A percentile compares a stretch with the other conserved stretches of the same genome.
phyloP scores from a whole-genome alignment of 495 filamentous ascomycete genomes.

The Letharia columbiana region DNA sequence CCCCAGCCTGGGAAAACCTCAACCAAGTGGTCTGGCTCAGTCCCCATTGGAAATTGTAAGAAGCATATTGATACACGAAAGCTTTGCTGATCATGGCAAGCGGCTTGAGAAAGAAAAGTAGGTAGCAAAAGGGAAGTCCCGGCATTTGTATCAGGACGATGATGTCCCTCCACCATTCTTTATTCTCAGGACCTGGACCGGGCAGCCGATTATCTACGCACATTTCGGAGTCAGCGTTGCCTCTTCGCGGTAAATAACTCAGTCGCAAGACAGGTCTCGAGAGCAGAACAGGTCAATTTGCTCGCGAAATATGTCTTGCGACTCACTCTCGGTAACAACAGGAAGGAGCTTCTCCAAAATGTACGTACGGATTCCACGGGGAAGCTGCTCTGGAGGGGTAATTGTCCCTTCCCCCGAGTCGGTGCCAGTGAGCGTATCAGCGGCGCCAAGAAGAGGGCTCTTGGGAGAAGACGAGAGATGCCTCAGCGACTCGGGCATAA shows the following conservation, averaged over 20 bases:
- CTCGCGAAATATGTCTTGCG: too few species aligned
- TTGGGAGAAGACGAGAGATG: slow-evolving; percentile 11
- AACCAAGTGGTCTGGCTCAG: slow-evolving; percentile 21
- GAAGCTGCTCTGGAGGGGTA: slow-evolving; percentile 7
- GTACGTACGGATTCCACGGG: background rate
- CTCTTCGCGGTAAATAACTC: too few species aligned
- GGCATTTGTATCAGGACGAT: slow-evolving; percentile 12
- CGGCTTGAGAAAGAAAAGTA: slow-evolving; percentile 19
- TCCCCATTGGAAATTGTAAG: slow-evolving; percentile 18
- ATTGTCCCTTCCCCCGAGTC: slow-evolving; percentile 3
- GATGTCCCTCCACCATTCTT: slow-evolving; percentile 22
- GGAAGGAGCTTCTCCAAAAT: too few species aligned
- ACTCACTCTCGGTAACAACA: too few species aligned
- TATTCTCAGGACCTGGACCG: background rate
- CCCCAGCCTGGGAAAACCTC: slow-evolving; percentile 21
- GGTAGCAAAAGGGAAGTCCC: slow-evolving; percentile 16
- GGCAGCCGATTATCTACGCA: slow-evolving; percentile 1
- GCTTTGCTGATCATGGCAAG: slow-evolving; percentile 20
- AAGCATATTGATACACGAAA: slow-evolving; percentile 22
- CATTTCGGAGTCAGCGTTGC: too few species aligned
- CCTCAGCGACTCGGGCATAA: slow-evolving; percentile 22
- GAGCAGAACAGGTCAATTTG: too few species aligned
- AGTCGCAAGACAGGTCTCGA: too few species aligned
- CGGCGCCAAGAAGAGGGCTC: slow-evolving; percentile 16
- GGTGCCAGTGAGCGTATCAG: slow-evolving; percentile 1